These are phyloP conservation scores for Biscogniauxia marginata DNA, from an alignment of 2,329 filamentous ascomycete genomes.

Conservation along the genomic window DNA sequence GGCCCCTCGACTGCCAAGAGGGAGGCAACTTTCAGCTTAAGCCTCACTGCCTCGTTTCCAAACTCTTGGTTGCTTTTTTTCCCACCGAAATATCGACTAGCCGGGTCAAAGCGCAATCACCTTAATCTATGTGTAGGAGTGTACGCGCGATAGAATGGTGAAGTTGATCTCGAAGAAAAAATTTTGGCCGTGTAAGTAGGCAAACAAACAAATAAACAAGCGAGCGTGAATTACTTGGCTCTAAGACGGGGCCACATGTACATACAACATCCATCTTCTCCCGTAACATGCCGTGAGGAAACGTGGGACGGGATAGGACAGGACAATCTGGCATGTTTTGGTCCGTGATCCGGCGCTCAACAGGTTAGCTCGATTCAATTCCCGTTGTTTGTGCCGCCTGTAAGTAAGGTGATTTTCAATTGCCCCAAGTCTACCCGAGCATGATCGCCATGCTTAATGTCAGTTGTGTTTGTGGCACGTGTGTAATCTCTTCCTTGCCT, in stretches of 20 bases:
- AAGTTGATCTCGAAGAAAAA: background rate
- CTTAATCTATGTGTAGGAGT: too few species aligned
- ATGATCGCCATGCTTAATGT: background rate
- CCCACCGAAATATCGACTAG: too few species aligned
- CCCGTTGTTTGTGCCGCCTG: constrained; percentile 8
- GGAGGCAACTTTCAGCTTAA: constrained; percentile 10
- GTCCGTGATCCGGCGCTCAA: constrained; percentile 2
- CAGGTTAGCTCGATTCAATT: constrained; percentile 9
- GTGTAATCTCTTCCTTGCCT: background rate
- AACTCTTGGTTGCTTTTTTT: background rate
- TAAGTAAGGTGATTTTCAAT: too few species aligned
- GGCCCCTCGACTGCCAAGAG: constrained; percentile 10
- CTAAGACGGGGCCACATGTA: constrained; percentile 17
- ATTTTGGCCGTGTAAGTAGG: background rate
- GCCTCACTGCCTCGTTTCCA: constrained; percentile 5
- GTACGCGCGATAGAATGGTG: background rate
- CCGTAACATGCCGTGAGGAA: constrained; percentile 15
- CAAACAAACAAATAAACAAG: background rate
- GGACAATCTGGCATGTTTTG: constrained; percentile 8
- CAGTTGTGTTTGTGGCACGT: background rate
- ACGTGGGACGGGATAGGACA: constrained; percentile 17
- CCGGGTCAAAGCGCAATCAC: background rate
- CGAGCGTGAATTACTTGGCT: constrained; percentile 5
- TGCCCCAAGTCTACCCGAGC: too few species aligned
- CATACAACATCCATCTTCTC: constrained; percentile 2